Conservation (phyloP, 306 rosid species). For the Hippophae rhamnoides region DNA sequence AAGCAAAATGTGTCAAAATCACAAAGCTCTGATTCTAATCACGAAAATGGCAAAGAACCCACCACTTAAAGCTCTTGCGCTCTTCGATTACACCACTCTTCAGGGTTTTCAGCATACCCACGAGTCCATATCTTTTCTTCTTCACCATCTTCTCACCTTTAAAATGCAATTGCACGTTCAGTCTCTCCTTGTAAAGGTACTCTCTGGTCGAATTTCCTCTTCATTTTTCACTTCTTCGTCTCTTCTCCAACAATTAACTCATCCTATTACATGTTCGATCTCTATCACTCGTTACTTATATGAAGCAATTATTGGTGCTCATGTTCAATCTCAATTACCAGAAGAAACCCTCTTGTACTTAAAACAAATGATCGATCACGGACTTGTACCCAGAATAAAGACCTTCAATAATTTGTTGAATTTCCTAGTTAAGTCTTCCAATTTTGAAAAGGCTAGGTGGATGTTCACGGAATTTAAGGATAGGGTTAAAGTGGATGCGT, state of each 20-base stretch:
- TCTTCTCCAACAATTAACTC: slow-evolving; percentile 34
- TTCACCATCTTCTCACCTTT: slow-evolving; percentile 39
- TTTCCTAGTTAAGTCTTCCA: slow-evolving; percentile 35
- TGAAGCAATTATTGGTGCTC: slow-evolving; percentile 48
- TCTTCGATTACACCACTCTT: slow-evolving; percentile 31
- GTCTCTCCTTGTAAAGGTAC: slow-evolving; percentile 37
- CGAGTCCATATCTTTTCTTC: slow-evolving; percentile 39
- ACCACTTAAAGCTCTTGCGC: slow-evolving; percentile 37
- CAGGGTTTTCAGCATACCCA: slow-evolving; percentile 36
- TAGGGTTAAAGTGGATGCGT: slow-evolving; percentile 33
- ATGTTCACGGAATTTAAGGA: slow-evolving; percentile 36
- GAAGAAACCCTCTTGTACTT: slow-evolving; percentile 41
- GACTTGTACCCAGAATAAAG: slow-evolving; percentile 39
- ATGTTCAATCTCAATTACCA: slow-evolving; percentile 38
- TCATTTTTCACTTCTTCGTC: slow-evolving; percentile 33
- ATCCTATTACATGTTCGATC: slow-evolving; percentile 15
- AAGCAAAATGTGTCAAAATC: slow-evolving; percentile 26
- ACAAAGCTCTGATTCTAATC: slow-evolving; percentile 36
- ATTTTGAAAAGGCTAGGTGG: slow-evolving; percentile 40
- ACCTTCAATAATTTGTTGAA: slow-evolving; percentile 46
- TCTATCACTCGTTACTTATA: slow-evolving; percentile 14
- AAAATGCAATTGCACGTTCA: slow-evolving; percentile 34
- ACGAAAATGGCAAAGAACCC: slow-evolving; percentile 57
- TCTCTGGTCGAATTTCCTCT: slow-evolving; percentile 40
- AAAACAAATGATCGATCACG: slow-evolving; percentile 34